These are phyloP conservation scores for Aspergillus vadensis DNA, from an alignment of 2,329 filamentous ascomycete species.

Conservation along the genomic window DNA sequence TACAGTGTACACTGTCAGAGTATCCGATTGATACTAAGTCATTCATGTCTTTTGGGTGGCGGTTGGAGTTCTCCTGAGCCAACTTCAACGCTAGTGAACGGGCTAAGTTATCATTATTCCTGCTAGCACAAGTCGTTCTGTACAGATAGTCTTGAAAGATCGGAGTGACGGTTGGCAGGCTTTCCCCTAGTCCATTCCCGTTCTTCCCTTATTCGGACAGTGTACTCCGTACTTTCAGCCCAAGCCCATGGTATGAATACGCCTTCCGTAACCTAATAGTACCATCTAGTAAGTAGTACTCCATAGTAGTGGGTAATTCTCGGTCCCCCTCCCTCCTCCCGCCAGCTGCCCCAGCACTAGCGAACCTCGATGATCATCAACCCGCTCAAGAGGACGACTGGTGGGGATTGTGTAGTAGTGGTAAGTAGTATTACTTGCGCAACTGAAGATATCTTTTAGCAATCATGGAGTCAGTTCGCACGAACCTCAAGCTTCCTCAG, in stretches of 20 bases:
- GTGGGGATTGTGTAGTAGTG: background rate
- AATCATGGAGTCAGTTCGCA: background rate
- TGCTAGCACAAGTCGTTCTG: background rate
- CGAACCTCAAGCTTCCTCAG: background rate
- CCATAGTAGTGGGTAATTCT: no score
- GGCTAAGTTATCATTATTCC: background rate
- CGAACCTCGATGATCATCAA: background rate
- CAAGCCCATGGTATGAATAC: no score
- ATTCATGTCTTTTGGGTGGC: background rate
- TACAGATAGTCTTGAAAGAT: background rate
- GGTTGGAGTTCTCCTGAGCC: background rate
- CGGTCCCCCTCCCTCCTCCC: background rate
- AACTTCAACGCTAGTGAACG: background rate
- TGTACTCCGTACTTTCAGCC: background rate
- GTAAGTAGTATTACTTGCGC: background rate
- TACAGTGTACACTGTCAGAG: background rate
- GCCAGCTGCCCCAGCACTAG: background rate
- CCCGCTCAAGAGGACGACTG: background rate
- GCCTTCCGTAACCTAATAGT: background rate
- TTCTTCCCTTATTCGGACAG: background rate
- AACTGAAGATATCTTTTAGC: background rate
- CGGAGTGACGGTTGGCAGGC: background rate
- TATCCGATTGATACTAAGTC: background rate
- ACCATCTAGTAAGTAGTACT: background rate
- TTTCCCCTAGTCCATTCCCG: background rate